A percentile compares a stretch with the other conserved stretches of the same genome.
Conservation (phyloP, 2,329 filamentous ascomycete species). For the Alternaria sp. region DNA sequence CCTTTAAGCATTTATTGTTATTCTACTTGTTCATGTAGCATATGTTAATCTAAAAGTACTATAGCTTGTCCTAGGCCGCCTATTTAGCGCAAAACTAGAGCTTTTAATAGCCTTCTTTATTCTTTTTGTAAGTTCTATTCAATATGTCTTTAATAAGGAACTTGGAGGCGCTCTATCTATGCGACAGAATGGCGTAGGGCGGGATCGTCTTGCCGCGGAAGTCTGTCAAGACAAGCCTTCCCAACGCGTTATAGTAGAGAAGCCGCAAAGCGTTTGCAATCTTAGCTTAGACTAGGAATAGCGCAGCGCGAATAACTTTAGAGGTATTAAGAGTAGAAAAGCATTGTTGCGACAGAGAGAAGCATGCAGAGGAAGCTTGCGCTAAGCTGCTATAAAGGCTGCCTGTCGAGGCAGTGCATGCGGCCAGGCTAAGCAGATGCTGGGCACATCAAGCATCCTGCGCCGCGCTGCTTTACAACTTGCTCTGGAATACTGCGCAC, state of each 20-base stretch:
- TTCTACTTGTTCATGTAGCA: conserved; percentile 36
- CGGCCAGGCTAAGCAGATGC: too few species aligned
- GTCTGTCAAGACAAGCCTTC: too few species aligned
- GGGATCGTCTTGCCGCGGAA: conserved; percentile 16
- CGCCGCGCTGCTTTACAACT: too few species aligned
- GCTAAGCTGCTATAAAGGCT: too few species aligned
- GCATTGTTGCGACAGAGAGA: too few species aligned
- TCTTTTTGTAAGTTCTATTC: conserved; percentile 20
- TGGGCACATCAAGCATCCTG: too few species aligned
- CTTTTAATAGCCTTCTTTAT: conserved; percentile 28
- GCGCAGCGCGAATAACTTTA: neutral
- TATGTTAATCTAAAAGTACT: conserved; percentile 36
- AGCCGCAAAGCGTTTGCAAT: too few species aligned
- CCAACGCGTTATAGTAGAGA: too few species aligned
- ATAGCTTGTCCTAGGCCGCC: conserved; percentile 28
- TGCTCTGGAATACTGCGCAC: too few species aligned
- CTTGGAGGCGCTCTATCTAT: conserved; percentile 43
- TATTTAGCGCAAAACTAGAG: conserved; percentile 33
- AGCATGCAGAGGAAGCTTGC: too few species aligned
- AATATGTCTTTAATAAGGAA: conserved; percentile 37
- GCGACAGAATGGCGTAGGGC: conserved; percentile 47
- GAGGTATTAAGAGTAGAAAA: neutral
- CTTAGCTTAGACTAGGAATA: neutral
- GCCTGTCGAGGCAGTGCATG: too few species aligned
- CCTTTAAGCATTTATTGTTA: conserved; percentile 20